Conservation (phyloP, 495 filamentous ascomycete species). For the Penicillium psychrofluorescens region DNA sequence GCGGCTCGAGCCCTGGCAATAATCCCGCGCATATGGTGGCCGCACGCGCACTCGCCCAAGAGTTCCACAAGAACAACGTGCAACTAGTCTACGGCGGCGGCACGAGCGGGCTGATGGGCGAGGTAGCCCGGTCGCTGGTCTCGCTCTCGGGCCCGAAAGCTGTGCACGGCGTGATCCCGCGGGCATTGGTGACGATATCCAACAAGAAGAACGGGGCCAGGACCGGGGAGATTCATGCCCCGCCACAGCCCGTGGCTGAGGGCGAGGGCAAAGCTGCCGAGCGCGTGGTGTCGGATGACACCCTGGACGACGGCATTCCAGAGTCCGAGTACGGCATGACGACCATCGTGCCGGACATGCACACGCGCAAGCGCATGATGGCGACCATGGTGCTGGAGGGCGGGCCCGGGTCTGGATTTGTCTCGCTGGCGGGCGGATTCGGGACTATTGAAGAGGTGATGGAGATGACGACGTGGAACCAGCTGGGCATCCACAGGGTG, state of each 20-base stretch:
- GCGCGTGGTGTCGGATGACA: conserved; percentile 22
- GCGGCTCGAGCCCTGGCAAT: conserved; percentile 67
- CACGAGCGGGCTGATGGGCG: conserved; percentile 91
- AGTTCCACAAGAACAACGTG: conserved; percentile 67
- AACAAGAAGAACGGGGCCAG: conserved; percentile 47
- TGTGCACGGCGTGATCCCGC: conserved; percentile 90
- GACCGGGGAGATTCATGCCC: background rate
- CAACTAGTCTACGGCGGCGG: conserved; percentile 90
- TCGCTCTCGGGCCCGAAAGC: conserved; percentile 69
- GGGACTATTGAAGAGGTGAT: conserved; percentile 95
- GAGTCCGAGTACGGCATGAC: conserved; percentile 70
- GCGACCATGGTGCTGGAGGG: conserved; percentile 75
- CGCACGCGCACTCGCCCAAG: conserved; percentile 67
- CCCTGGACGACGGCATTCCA: conserved; percentile 44
- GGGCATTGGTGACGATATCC: conserved; percentile 69
- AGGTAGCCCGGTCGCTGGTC: conserved; percentile 81
- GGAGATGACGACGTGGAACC: conserved; percentile 96
- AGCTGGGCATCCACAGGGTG: conserved; percentile 82
- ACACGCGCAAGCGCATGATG: conserved; percentile 90
- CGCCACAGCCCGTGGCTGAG: background rate
- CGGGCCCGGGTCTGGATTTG: conserved; percentile 78
- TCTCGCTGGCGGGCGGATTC: conserved; percentile 84
- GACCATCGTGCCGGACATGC: conserved; percentile 90
- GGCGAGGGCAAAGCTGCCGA: conserved; percentile 32
- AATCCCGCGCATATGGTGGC: conserved; percentile 63